A percentile compares a stretch with the other conserved stretches of the same genome.
phyloP scores from a whole-genome alignment of 2,329 filamentous ascomycete genomes.

The Huntiella bhutanensis region DNA sequence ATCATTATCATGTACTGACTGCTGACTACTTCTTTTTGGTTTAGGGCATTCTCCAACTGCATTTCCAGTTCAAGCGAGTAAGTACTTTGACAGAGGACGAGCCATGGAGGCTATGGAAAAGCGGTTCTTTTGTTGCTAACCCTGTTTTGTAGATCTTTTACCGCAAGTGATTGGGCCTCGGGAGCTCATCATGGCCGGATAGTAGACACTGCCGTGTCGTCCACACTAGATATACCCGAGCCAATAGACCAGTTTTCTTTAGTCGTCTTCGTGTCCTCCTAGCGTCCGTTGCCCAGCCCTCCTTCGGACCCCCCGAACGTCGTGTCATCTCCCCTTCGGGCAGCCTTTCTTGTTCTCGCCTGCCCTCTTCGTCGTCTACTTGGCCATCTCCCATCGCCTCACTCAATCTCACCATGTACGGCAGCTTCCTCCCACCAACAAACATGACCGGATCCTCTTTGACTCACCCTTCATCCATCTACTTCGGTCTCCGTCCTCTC shows the following conservation, averaged over 20 bases:
- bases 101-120: too few species aligned
- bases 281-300: not conserved
- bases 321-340: not conserved
- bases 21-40: conserved; percentile 10
- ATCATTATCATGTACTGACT: not conserved
- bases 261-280: not conserved
- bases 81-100: conserved; percentile 12
- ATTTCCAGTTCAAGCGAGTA: conserved; percentile 98
- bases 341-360: not conserved
- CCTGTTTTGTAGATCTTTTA: conserved; percentile 30
- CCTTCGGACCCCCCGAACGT: not conserved
- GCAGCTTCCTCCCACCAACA: too few species aligned
- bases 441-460: too few species aligned
- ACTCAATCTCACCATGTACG: too few species aligned
- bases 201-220: not conserved
- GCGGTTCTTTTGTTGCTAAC: conserved; percentile 2
- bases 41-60: conserved; percentile 82
- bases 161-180: conserved; percentile 25
- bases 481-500: too few species aligned
- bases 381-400: too few species aligned
- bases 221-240: not conserved
- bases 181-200: not conserved
- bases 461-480: too few species aligned
- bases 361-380: too few species aligned
- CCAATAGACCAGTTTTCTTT: not conserved